Conservation (phyloP, 2,329 filamentous ascomycete species). For the Cladosporium cucumerinum region DNA sequence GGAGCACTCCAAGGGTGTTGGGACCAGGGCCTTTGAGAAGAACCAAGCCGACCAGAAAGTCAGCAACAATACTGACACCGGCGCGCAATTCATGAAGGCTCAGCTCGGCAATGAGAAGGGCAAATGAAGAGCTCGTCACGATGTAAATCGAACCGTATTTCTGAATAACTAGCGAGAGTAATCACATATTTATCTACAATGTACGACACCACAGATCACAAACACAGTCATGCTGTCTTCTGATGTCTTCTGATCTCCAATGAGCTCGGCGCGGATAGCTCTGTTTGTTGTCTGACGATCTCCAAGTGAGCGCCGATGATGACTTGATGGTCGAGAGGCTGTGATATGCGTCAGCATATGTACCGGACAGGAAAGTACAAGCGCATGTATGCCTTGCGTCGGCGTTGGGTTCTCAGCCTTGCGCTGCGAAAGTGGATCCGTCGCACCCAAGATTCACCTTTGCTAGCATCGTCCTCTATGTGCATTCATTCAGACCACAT, state of each 20-base stretch:
- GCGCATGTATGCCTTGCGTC: not conserved
- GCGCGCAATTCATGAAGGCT: conserved; percentile 31
- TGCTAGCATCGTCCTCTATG: not conserved
- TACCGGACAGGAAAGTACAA: not conserved
- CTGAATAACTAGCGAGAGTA: not conserved
- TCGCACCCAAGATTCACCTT: not conserved
- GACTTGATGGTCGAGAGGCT: not conserved
- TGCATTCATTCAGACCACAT: not conserved
- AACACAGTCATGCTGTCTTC: not conserved
- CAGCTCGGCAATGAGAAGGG: conserved; percentile 36
- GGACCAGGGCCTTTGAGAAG: conserved; percentile 33
- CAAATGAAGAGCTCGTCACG: conserved; percentile 25
- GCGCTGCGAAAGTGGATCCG: not conserved
- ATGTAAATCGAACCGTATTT: not conserved
- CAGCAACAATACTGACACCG: conserved; percentile 11
- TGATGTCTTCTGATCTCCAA: too few relatives aligned
- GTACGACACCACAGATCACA: not conserved
- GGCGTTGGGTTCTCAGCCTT: not conserved
- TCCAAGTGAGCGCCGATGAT: not conserved
- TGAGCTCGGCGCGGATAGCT: too few relatives aligned
- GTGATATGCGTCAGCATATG: not conserved
- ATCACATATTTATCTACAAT: not conserved
- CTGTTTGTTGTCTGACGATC: too few relatives aligned
- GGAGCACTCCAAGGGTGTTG: conserved; percentile 30
- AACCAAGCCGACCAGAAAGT: conserved; percentile 31